Evolutionary conservation across 441 rosid genomes (phyloP).

Genomic region (Codiaeum variegatum): DNA sequence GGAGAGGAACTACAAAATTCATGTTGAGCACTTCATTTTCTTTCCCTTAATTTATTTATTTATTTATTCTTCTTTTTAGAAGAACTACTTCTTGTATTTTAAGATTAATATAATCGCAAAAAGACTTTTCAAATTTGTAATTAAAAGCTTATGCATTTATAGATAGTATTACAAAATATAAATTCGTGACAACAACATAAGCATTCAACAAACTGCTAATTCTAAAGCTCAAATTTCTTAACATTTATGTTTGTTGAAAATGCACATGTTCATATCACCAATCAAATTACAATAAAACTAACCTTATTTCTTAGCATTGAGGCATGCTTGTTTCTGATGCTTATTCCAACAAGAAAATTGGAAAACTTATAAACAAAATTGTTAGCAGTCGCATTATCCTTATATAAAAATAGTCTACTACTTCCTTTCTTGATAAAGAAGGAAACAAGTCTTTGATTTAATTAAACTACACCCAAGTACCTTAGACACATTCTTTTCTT

Average conservation of each 20-base stretch:
- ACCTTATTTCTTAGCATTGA: background rate
- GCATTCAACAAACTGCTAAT: background rate
- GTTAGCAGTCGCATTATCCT: background rate
- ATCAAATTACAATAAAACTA: background rate
- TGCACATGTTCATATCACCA: background rate
- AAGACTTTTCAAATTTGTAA: background rate
- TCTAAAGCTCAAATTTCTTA: background rate
- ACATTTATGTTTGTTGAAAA: background rate
- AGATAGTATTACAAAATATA: background rate
- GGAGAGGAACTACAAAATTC: background rate
- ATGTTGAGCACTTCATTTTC: background rate
- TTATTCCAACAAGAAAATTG: background rate
- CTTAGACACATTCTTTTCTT: constrained; percentile 37
- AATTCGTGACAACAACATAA: no score
- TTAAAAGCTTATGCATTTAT: background rate
- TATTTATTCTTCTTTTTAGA: background rate
- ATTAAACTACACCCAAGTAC: constrained; percentile 47
- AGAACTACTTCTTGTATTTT: no score
- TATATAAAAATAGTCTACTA: background rate
- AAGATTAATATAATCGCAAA: background rate
- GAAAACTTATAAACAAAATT: background rate
- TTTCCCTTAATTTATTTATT: background rate
- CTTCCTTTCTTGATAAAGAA: background rate
- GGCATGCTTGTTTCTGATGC: background rate
- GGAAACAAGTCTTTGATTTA: constrained; percentile 22